A percentile compares a stretch with the other conserved stretches of the same genome.
These are phyloP conservation scores for Cymodocea nodosa DNA, from an alignment of 116 monocot species.

Conservation along the genomic window DNA sequence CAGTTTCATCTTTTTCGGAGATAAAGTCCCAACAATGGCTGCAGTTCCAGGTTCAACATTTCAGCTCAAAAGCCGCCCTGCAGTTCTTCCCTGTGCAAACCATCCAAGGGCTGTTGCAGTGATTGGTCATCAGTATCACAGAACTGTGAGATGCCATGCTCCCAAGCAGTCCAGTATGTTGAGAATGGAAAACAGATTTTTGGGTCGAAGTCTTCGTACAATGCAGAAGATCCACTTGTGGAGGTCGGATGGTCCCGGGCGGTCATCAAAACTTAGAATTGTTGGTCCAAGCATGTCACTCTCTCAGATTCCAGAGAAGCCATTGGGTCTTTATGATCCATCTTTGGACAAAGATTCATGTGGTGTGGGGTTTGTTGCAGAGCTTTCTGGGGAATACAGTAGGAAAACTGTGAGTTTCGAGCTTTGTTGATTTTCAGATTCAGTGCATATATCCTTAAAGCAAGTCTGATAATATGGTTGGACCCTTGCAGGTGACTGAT, in stretches of 20 bases:
- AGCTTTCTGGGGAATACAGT: constrained; percentile 70
- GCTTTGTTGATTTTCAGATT: background rate
- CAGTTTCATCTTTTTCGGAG: background rate
- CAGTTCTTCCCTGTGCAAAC: background rate
- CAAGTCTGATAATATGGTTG: background rate
- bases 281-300: constrained; percentile 19
- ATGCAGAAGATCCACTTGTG: constrained; percentile 12
- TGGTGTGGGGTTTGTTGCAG: constrained; percentile 94
- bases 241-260: constrained; percentile 41
- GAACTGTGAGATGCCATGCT: constrained; percentile 5
- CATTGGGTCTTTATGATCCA: constrained; percentile 83
- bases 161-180: constrained; percentile 9
- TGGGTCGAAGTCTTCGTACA: constrained; percentile 12
- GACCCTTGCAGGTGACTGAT: constrained; percentile 50
- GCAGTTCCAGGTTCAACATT: constrained; percentile 1
- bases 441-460: background rate
- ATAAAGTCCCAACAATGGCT: background rate
- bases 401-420: constrained; percentile 55
- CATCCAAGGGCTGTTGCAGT: background rate
- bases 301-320: constrained; percentile 89
- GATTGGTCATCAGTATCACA: background rate
- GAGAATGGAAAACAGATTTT: constrained; percentile 12
- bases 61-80: background rate
- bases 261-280: constrained; percentile 17
- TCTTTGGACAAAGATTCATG: constrained; percentile 92